These are phyloP conservation scores for Ambrosiella beaveri DNA, from an alignment of 2,329 filamentous ascomycete species.

Conservation along the genomic window DNA sequence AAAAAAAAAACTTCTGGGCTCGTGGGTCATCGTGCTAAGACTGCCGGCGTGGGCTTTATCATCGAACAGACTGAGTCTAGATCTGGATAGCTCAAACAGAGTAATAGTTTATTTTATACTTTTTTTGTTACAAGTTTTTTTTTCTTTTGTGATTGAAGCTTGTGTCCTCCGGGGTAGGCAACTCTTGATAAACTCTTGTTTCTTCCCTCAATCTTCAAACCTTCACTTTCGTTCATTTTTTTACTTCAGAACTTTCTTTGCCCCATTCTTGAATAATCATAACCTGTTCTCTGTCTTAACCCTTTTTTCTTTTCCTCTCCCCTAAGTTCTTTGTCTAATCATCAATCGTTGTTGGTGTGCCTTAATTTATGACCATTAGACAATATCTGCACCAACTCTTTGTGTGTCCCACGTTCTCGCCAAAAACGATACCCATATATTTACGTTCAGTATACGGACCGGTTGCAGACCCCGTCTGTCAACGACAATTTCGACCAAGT, in stretches of 20 bases:
- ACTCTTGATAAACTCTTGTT: neutral
- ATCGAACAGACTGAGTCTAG: neutral
- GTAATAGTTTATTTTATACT: neutral
- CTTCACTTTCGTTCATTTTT: neutral
- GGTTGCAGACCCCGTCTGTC: neutral
- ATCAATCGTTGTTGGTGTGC: neutral
- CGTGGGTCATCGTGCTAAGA: neutral
- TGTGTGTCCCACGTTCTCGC: neutral
- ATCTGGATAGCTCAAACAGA: neutral
- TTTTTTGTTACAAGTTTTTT: neutral
- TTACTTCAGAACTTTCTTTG: neutral
- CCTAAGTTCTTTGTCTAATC: neutral
- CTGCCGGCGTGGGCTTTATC: neutral
- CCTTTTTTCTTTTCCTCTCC: neutral
- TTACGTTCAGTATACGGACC: neutral
- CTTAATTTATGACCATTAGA: neutral
- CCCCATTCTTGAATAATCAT: neutral
- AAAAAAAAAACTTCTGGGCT: neutral
- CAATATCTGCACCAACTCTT: neutral
- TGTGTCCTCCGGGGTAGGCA: neutral
- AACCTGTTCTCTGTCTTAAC: neutral
- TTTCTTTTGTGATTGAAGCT: neutral
- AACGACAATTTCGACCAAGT: neutral
- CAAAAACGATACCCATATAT: neutral
- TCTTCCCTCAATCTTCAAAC: neutral